phyloP scores from a whole-genome alignment of 192 early-diverging fungal species.

The Mortierella alpina region DNA sequence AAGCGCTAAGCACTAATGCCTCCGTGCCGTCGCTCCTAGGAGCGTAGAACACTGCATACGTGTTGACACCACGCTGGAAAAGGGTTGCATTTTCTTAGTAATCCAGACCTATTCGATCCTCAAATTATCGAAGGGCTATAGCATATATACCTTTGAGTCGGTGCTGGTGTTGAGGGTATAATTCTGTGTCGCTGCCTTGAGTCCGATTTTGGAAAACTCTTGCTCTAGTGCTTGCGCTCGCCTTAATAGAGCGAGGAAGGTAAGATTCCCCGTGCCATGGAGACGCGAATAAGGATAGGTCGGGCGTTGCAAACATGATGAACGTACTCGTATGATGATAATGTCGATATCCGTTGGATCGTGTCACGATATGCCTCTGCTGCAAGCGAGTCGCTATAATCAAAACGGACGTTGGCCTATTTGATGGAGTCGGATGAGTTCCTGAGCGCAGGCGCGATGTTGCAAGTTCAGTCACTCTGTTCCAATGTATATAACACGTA shows the following conservation, averaged over 20 bases:
- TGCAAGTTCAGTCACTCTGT: too few relatives aligned
- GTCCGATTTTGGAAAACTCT: conserved; percentile 61
- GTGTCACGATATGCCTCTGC: conserved; percentile 58
- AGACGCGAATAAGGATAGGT: background rate
- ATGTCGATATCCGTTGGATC: conserved; percentile 47
- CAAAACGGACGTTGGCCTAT: conserved; percentile 67
- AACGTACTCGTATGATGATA: conserved; percentile 46
- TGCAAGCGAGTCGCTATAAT: conserved; percentile 53
- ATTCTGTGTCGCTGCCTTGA: conserved; percentile 64
- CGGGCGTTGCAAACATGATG: background rate
- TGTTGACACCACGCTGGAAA: conserved; percentile 69
- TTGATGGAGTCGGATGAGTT: background rate
- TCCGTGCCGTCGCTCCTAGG: conserved; percentile 91
- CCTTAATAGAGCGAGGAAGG: conserved; percentile 18
- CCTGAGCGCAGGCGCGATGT: too few relatives aligned
- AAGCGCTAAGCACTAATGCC: conserved; percentile 84
- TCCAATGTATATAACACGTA: conserved; percentile 25
- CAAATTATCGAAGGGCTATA: background rate
- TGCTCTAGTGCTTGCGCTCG: conserved; percentile 61
- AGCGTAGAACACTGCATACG: conserved; percentile 84
- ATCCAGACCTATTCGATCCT: background rate
- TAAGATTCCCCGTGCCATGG: too few relatives aligned
- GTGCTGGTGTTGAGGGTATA: conserved; percentile 55
- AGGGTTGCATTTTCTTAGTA: background rate
- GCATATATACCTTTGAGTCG: conserved; percentile 33